A percentile compares a stretch with the other conserved stretches of the same genome.
phyloP scores from a whole-genome alignment of 352 stramenopile genomes.

The Globisporangium nodosum region DNA sequence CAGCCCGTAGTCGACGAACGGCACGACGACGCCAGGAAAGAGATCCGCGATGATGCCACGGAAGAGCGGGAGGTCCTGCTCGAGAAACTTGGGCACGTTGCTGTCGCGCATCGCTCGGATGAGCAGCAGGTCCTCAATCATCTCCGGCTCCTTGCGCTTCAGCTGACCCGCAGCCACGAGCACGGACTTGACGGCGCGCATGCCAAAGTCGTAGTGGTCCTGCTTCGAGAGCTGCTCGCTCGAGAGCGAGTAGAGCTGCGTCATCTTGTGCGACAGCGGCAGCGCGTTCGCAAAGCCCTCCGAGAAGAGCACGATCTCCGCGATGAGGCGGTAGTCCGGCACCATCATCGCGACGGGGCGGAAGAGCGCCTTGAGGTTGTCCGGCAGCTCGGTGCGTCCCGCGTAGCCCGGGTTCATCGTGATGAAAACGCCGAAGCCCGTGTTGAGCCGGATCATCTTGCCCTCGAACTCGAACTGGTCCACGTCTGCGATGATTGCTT shows the following conservation, averaged over 20 bases:
- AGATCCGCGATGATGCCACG: slow-evolving; percentile 92
- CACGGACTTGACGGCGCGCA: slow-evolving; percentile 92
- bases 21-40: slow-evolving; percentile 91
- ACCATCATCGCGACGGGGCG: slow-evolving; percentile 95
- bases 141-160: slow-evolving; percentile 92
- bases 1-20: slow-evolving; percentile 92
- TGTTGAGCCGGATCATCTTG: slow-evolving; percentile 88
- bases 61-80: slow-evolving; percentile 93
- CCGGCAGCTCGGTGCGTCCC: slow-evolving; percentile 88
- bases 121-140: slow-evolving; percentile 91
- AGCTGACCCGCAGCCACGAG: slow-evolving; percentile 92
- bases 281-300: slow-evolving; percentile 92
- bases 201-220: slow-evolving; percentile 94
- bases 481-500: slow-evolving; percentile 88
- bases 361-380: slow-evolving; percentile 94
- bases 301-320: slow-evolving; percentile 93
- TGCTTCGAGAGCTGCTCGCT: slow-evolving; percentile 94
- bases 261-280: slow-evolving; percentile 93
- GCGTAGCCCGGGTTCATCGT: slow-evolving; percentile 95
- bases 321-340: slow-evolving; percentile 91
- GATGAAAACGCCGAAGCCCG: slow-evolving; percentile 92
- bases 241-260: slow-evolving; percentile 89
- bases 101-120: slow-evolving; percentile 96
- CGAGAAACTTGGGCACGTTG: slow-evolving; percentile 94
- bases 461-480: slow-evolving; percentile 93